Percentiles rank a stretch among this genome's conserved stretches.
phyloP scores from a whole-genome alignment of 768 basidiomycete species.

The Leccinum rimulosum region DNA sequence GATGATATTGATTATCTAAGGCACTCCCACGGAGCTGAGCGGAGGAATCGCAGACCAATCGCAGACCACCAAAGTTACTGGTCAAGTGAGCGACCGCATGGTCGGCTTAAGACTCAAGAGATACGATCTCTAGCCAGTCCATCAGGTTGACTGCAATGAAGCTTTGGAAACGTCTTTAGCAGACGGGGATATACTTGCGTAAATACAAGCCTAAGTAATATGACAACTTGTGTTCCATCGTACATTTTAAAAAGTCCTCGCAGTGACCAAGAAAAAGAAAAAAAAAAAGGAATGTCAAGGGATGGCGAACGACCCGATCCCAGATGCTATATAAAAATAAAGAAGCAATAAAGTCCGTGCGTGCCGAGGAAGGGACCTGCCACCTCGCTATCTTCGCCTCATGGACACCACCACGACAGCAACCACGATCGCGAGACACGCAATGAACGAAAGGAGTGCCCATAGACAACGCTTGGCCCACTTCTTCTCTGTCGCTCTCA shows the following conservation, averaged over 20 bases:
- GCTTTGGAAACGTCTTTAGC: neutral
- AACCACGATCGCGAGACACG: slow-evolving; percentile 35
- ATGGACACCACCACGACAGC: slow-evolving; percentile 16
- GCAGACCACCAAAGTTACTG: no score
- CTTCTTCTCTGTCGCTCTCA: slow-evolving; percentile 50
- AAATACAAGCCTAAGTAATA: slow-evolving; percentile 8
- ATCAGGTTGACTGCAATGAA: no score
- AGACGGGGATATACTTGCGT: slow-evolving; percentile 1
- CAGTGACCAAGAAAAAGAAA: neutral
- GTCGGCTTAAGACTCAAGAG: no score
- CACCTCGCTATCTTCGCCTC: slow-evolving; percentile 16
- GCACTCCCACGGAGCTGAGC: neutral
- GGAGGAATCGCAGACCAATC: no score
- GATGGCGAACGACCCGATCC: neutral
- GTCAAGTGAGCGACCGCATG: no score
- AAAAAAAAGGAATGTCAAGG: slow-evolving; percentile 9
- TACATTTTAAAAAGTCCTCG: slow-evolving; percentile 8
- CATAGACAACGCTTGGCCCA: slow-evolving; percentile 57
- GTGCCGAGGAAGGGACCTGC: neutral
- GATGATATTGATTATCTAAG: neutral
- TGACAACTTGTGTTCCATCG: neutral
- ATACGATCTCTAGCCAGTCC: no score
- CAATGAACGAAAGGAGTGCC: slow-evolving; percentile 47
- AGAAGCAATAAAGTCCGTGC: neutral
- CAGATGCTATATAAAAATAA: neutral